Base-by-base conservation (phyloP, 768 basidiomycete genomes). In the Lactarius quietus region DNA sequence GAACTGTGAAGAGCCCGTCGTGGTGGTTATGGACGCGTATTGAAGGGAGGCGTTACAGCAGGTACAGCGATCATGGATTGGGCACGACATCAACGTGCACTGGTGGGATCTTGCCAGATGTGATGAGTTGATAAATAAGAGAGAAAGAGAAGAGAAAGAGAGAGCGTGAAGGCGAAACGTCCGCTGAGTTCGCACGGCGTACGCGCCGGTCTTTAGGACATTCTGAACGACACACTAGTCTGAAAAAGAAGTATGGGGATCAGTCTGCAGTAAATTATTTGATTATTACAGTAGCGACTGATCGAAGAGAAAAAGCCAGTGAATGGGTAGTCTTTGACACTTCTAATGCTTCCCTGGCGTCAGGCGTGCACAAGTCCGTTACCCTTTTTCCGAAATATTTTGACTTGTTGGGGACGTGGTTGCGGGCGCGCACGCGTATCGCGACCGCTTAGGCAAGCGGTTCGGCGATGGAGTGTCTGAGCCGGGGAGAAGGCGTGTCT, bases 81-180 rank as follows among this genome's bases (percentile, higher is more conserved):
- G 65, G 57, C 65, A 66, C 65, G 65, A 53, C 65, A 66, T 66
- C 41, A 66, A 66, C n/a, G 61, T 7, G 20, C 29, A 26, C 20
- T n/a, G 56, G 9, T 3, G 9, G 61, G 36, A 58, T 36, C 18
- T 51, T 35, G 39, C 26, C 12, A 38, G 52, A 52, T 35, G n/a
- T n/a, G 53, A 12, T 29, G 57, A 59, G 57, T 54, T 45, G 38
- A 58, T 62, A 54, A 66, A 52, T 62, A 66, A 26, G n/a, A 23
- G 39, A 62, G 26, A 26, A 52, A 41, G 39, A 48, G 61, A 58
- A 36, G 56, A 57, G 4, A 28, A 23, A 41, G 48, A 62, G 41
- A 23, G 54, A 12, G 26, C 48, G 14, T 51, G 23, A 51, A 51
- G n/a, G 48, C 58, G 60, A 39, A 54, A 61, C 55, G 38, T 51